These are phyloP conservation scores for Collybia mongolica DNA, from an alignment of 768 basidiomycete genomes.

Conservation along the genomic window DNA sequence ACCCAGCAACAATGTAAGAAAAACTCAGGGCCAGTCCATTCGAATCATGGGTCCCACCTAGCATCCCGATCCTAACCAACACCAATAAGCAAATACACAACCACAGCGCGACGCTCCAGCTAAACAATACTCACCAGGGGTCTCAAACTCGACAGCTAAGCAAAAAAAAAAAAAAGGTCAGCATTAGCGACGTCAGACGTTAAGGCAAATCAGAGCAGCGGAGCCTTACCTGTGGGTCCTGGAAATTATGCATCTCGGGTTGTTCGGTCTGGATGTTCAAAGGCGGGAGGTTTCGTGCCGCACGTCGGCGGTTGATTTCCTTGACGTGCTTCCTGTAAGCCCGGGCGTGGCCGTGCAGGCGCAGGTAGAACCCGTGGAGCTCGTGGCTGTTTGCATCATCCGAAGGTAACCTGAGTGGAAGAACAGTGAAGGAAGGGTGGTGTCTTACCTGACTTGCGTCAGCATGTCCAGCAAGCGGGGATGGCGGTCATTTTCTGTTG, in stretches of 20 bases:
- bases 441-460: slow-evolving; percentile 27
- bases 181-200: neutral
- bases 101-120: neutral
- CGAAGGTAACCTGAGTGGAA: neutral
- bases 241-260: slow-evolving; percentile 36
- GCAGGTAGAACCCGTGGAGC: slow-evolving; percentile 27
- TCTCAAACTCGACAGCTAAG: slow-evolving; percentile 14
- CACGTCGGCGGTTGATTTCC: slow-evolving; percentile 14
- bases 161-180: too few species aligned
- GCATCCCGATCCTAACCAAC: slow-evolving; percentile 5
- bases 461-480: slow-evolving; percentile 27
- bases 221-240: slow-evolving; percentile 30
- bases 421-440: neutral
- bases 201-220: neutral
- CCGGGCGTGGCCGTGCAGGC: slow-evolving; percentile 23
- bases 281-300: slow-evolving; percentile 11
- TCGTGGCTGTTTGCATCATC: slow-evolving; percentile 21
- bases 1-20: too few species aligned
- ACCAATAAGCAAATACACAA: too few species aligned
- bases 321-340: slow-evolving; percentile 21
- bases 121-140: slow-evolving; percentile 8
- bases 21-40: too few species aligned
- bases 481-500: slow-evolving; percentile 24
- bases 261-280: slow-evolving; percentile 4
- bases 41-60: slow-evolving; percentile 12